Base-by-base conservation (phyloP, 1,139 yeast genomes). In the Magnusiomyces suaveolens region DNA sequence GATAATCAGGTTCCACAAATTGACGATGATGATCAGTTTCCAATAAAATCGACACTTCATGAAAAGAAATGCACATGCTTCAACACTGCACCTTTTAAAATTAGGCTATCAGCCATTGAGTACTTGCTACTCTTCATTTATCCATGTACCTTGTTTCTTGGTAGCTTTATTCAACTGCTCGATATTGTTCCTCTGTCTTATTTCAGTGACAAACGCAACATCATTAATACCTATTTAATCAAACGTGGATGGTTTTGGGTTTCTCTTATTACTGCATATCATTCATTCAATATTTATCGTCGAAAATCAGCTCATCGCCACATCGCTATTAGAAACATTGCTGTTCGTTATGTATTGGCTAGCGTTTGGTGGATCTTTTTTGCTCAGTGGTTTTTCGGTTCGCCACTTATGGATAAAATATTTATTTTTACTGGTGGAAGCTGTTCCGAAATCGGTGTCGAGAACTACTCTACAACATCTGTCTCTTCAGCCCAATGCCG, bases 221-320 rank as follows among this genome's bases (percentile, higher is more conserved):
- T 89, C 21, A 67, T 90, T 59, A 92, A 92, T 68, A 77, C 77
- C 38, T 53, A 77, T 2, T 86, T 92, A 66, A 96, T 90, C 47
- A 92, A 92, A 64, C 76, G 76, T 46, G 97, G 97, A 1, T 92
- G 98, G 98, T 76, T 81, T 18, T 92, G 97, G 97, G 89, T 96
- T 1, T 77, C 89, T 0, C 3, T 77, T 2, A 73, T 75, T 3
- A 77, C 55, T 43, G 57, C 46, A 14, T 21, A 41, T 43, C 36
- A 49, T n/a, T 50, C 36, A 14, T 43, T 21, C 12, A 46, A 38
- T 25, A 33, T 53, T 23, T 23, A 23, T 29, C 20, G 38, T 14
- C 36, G 52, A 8, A 33, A 47, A 2, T 23, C 48, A 18, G 16
- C 50, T 23, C 21, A n/a, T 8, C 36, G 36, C 25, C n/a, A 26